These are phyloP conservation scores for Aspergillus fructus DNA, from an alignment of 2,329 filamentous ascomycete genomes.

Conservation along the genomic window DNA sequence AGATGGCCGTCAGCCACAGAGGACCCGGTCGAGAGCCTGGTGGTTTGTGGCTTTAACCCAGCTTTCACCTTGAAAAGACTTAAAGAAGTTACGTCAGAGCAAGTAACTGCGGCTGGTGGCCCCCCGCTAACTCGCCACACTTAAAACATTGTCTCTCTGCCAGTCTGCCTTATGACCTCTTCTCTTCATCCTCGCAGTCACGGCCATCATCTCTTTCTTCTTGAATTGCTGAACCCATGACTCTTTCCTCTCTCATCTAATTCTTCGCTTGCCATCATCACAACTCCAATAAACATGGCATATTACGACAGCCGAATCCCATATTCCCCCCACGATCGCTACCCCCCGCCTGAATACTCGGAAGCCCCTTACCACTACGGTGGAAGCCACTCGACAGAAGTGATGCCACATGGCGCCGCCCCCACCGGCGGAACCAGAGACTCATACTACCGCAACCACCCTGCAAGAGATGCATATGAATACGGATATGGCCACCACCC, in stretches of 20 bases:
- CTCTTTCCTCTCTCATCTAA: not conserved
- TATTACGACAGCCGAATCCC: constrained; percentile 38
- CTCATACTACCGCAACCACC: constrained; percentile 81
- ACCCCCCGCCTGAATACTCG: constrained; percentile 26
- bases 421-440: constrained; percentile 75
- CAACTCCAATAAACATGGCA: constrained; percentile 26
- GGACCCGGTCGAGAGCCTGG: not conserved
- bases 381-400: constrained; percentile 15
- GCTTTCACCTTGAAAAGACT: not conserved
- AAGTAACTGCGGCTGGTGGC: constrained; percentile 4
- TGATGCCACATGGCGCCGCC: constrained; percentile 44
- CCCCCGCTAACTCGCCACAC: constrained; percentile 18
- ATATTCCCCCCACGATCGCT: constrained; percentile 30
- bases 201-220: not conserved
- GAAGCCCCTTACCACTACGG: constrained; percentile 31
- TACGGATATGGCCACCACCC: constrained; percentile 32
- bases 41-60: constrained; percentile 2
- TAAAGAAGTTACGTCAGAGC: constrained; percentile 12
- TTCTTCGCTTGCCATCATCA: constrained; percentile 1
- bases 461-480: constrained; percentile 58
- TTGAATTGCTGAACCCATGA: not conserved
- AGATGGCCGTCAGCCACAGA: constrained; percentile 3
- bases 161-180: not conserved
- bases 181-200: constrained; percentile 8
- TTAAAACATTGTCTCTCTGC: constrained; percentile 10